Conservation (phyloP, 2,329 filamentous ascomycete genomes). For the Colletotrichum somersetense region DNA sequence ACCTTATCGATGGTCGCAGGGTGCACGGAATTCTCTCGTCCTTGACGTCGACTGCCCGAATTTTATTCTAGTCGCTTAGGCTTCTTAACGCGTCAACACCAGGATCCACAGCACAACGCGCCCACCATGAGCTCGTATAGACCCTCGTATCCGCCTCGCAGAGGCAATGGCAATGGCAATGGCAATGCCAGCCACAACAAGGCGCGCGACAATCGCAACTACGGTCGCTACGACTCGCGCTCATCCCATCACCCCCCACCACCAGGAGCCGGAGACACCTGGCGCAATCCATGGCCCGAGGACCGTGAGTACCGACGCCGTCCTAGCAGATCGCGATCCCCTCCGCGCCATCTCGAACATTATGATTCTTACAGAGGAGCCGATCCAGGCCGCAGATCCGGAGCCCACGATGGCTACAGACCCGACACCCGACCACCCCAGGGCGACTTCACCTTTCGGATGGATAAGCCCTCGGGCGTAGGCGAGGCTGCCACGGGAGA, state of each 20-base stretch:
- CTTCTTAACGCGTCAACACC: conserved; percentile 39
- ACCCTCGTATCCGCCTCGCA: conserved; percentile 34
- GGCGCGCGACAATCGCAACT: conserved; percentile 26
- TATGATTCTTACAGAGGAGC: conserved; percentile 38
- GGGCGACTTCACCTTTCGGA: conserved; percentile 69
- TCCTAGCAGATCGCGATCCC: conserved; percentile 28
- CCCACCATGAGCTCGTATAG: conserved; percentile 40
- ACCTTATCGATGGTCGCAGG: conserved; percentile 32
- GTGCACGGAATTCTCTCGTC: conserved; percentile 28
- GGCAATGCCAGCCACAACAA: conserved; percentile 14
- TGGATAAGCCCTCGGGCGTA: conserved; percentile 65
- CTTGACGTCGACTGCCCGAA: conserved; percentile 31
- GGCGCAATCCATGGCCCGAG: conserved; percentile 37
- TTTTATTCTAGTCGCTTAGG: conserved; percentile 21
- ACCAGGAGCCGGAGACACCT: conserved; percentile 25
- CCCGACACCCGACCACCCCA: conserved; percentile 55
- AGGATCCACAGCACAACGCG: conserved; percentile 39
- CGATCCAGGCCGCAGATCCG: conserved; percentile 34
- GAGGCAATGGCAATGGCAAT: conserved; percentile 18
- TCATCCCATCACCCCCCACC: conserved; percentile 22
- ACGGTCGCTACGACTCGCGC: conserved; percentile 24
- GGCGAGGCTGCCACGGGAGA: conserved; percentile 50
- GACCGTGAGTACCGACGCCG: conserved; percentile 40
- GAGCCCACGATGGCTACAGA: conserved; percentile 48
- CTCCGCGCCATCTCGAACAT: conserved; percentile 22